These are phyloP conservation scores for Cladophialophora bantiana DNA, from an alignment of 2,329 filamentous ascomycete genomes.

Conservation along the genomic window DNA sequence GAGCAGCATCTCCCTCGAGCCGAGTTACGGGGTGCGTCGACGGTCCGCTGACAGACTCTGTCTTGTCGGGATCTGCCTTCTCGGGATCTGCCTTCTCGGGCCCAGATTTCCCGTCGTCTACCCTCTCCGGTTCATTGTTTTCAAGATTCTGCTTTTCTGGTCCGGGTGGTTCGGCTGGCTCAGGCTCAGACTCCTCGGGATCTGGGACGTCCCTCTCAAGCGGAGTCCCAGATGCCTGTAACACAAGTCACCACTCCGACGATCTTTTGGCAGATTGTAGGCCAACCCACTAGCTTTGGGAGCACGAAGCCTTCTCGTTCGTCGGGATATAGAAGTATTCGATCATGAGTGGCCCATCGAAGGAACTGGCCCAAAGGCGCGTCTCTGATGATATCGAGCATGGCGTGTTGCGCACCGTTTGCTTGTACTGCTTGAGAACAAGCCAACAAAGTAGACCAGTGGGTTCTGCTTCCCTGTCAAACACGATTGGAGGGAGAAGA, in stretches of 20 bases:
- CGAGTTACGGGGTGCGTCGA: neutral
- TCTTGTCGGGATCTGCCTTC: neutral
- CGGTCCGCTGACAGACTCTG: neutral
- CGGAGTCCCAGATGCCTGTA: constrained; percentile 3
- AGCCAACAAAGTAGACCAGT: neutral
- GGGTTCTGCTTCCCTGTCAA: neutral
- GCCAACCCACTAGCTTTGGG: constrained; percentile 30
- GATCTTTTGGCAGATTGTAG: neutral
- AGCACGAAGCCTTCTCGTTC: constrained; percentile 44
- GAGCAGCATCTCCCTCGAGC: neutral
- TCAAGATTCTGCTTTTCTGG: neutral
- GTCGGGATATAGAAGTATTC: constrained; percentile 55
- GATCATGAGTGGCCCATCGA: constrained; percentile 51
- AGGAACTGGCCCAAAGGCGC: constrained; percentile 55
- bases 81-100: neutral
- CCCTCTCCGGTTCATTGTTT: neutral
- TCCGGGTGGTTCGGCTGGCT: neutral
- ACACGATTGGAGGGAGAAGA: neutral
- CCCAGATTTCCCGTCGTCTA: neutral
- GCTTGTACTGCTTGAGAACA: neutral
- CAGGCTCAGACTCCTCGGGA: neutral
- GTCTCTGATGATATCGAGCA: constrained; percentile 47
- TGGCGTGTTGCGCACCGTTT: neutral
- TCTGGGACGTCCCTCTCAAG: neutral
- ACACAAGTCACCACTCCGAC: neutral